Base-by-base conservation (phyloP, 495 filamentous ascomycete species). In the Xylaria telfairii region DNA sequence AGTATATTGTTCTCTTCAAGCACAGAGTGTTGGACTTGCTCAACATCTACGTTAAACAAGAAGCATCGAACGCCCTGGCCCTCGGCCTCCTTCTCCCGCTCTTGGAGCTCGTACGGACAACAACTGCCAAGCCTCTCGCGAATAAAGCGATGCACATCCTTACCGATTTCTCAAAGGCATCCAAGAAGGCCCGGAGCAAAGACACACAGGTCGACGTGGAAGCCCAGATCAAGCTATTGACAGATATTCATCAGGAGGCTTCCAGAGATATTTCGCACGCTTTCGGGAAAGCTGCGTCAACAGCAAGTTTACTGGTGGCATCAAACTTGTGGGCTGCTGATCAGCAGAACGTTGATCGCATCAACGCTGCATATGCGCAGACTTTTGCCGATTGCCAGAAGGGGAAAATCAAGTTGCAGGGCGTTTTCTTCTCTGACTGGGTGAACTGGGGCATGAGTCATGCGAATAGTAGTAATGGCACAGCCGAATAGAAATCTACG, bases 1-100 rank as follows among this genome's bases (percentile, higher is more conserved):
- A 95, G 66, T 92, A 87, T n/a, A 92, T 98, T 74, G 82, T 96
- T 73, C 93, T 95, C 81, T 97, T 98, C 88, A 99, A 99, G 85
- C 92, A 91, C 82, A 91, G 94, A 44, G 90, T 98, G 10, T 83
- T 99, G 17, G 96, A 98, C 74, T 83, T 98, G 0, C 85, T 98
- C 28, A 87, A 92, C 71, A 92, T 96, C 71, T 98, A 91, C 79
- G 85, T 95, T 71, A 96, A 93, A 79, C 90, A 93, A 71, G 88
- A 93, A 78, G 89, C 92, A 59, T 79, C 85, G 15, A 90, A 90
- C 62, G 76, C 87, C 0, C 83, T 93, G 0, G 86, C 90, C 0
- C 86, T 96, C 49, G 85, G 88, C 66, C 79, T 96, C 4, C 82
- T 95, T 6, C 79, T 94, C 5, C 93, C 93, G 0, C 73, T 83